phyloP scores from a whole-genome alignment of 495 filamentous ascomycete genomes.

The Venustampulla echinocandica region DNA sequence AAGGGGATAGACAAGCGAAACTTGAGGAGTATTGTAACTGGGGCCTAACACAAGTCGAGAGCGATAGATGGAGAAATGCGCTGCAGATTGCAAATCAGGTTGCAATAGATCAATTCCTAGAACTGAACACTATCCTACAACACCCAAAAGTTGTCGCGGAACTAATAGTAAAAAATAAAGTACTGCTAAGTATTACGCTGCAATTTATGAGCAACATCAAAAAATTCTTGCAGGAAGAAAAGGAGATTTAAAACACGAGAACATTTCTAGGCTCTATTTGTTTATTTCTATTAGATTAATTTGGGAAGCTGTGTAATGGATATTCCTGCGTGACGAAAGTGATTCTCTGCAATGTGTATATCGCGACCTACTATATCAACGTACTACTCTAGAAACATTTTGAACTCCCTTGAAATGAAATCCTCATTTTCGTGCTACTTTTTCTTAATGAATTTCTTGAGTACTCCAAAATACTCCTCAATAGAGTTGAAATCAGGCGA shows the following conservation, averaged over 20 bases:
- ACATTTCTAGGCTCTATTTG: conserved; percentile 11
- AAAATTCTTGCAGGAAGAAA: conserved; percentile 5
- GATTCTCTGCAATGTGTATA: too few relatives aligned
- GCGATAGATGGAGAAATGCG: conserved; percentile 14
- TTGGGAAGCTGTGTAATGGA: conserved; percentile 6
- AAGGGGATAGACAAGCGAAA: conserved; percentile 16
- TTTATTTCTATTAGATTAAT: conserved; percentile 9
- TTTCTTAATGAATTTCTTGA: conserved; percentile 16
- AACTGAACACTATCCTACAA: conserved; percentile 13
- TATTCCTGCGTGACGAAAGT: too few relatives aligned
- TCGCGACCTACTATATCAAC: conserved; percentile 23
- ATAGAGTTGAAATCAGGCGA: conserved; percentile 29
- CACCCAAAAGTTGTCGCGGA: conserved; percentile 8
- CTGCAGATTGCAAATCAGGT: conserved; percentile 14
- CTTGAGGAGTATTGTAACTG: conserved; percentile 16
- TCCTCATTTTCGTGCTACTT: conserved; percentile 9
- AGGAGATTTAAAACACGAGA: conserved; percentile 10
- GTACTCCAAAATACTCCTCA: conserved; percentile 23
- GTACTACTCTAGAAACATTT: conserved; percentile 22
- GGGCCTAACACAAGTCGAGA: conserved; percentile 17
- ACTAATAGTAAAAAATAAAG: conserved; percentile 8
- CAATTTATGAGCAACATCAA: conserved; percentile 12
- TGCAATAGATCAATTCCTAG: conserved; percentile 15
- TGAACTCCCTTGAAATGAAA: conserved; percentile 7
- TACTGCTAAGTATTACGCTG: conserved; percentile 8